Evolutionary conservation across 1,284 basidiomycete species (phyloP), one percentile per base, ranked within the genome.

Genomic region (Vanrija sp.): DNA sequence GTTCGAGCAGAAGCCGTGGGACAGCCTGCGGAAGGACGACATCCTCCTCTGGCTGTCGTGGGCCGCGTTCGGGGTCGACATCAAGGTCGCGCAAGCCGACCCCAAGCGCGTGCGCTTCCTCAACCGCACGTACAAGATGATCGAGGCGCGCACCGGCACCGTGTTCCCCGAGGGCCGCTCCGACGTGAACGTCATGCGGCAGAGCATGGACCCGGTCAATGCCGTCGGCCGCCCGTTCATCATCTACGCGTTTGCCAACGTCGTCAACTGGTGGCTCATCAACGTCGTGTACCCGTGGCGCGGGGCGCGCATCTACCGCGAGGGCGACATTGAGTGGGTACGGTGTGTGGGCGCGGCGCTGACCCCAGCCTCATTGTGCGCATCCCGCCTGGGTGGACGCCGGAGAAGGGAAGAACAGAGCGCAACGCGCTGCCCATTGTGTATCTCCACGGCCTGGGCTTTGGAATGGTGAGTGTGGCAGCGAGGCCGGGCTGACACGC

Each of bases 381-480:
- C 49, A 77, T 86, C 38, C 89, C 90, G 3, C 62, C 73, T 12
- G 72, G 77, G 9, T 91, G 88, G 86, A 78, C 84, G 50, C 72
- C 82, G 4, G 68, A 74, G 20, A 64, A 63, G 41, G 69, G 67
- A 12, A 49, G 50, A 31, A 64, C 42, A 5, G 62, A 66, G 14
- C 56, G 54, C 41, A 76, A 71, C 59, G 80, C 80, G 38, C 81
- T 83, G 48, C 92, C 92, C 0, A 76, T 94, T 38, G 80, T 95
- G 10, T 89, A 93, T 68, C 72, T 92, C 42, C 91, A 95, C 65
- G 92, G 92, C 2, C 81, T 96, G 1, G 91, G 92, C 12, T 80
- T 93, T 41, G 90, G 90, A 2, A 68, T 89, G 12, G 73, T 61
- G 38, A 47, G 56, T 19, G 25, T 49, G 4, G 31, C 45, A 19